These are phyloP conservation scores for Jaltomata sinuosa DNA, from an alignment of 257 asterid species.

Conservation along the genomic window DNA sequence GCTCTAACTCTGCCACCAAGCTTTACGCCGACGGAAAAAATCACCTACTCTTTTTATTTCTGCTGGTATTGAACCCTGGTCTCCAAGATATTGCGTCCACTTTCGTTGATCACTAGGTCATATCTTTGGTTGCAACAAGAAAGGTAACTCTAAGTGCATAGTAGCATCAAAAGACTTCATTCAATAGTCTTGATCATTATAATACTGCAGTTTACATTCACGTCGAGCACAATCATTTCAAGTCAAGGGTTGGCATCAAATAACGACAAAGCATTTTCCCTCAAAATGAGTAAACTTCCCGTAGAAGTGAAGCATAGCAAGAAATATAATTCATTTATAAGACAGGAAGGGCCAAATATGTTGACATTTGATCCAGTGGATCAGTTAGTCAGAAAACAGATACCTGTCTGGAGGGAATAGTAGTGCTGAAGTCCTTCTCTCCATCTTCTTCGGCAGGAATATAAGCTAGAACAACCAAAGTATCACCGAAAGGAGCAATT, in stretches of 20 bases:
- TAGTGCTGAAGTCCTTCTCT: conserved; percentile 67
- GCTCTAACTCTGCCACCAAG: not conserved
- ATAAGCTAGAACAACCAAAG: conserved; percentile 90
- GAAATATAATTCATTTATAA: not conserved
- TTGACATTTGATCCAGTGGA: not conserved
- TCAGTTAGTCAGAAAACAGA: not conserved
- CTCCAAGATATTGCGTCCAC: not conserved
- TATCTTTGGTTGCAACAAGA: not conserved
- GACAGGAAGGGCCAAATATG: not conserved
- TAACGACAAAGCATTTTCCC: not conserved
- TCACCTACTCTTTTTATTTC: not conserved
- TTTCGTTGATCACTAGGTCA: not conserved
- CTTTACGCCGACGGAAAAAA: not conserved
- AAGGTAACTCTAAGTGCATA: not conserved
- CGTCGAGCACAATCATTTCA: not conserved
- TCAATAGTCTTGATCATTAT: not conserved
- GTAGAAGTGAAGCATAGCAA: not conserved
- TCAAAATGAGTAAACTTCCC: not conserved
- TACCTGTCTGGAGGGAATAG: conserved; percentile 90
- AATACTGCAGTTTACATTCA: not conserved
- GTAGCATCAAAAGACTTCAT: not conserved
- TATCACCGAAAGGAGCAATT: conserved; percentile 95
- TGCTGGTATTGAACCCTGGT: not conserved
- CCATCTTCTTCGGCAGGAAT: conserved; percentile 83
- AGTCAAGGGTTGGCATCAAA: not conserved